Base-by-base conservation (phyloP, 78 protist genomes). In the Diacronema lutheri region DNA sequence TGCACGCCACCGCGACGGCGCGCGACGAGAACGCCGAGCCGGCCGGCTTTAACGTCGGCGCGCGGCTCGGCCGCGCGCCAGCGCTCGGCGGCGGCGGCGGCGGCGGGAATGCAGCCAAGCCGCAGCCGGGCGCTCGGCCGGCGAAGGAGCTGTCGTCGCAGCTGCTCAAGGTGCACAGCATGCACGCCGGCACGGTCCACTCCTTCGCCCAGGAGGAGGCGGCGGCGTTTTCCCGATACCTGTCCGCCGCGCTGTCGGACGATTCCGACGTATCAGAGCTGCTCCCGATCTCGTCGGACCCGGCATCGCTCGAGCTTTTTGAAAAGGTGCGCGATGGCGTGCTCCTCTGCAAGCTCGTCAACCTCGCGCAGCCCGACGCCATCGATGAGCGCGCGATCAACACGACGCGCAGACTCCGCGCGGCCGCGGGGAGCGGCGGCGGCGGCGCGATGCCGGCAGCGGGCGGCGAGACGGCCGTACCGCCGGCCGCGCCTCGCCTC, bases 351-450 rank as follows among this genome's bases (percentile, higher is more conserved):
- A 92, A 93, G 85, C 35, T 93, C 38, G 85, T 93, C 58, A 93
- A 93, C 83, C 38, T 64, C 19, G 86, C 69, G 55, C 85, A 77
- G 31, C 88, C 78, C 26, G 50, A 44, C 16, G 81, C 95, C 20
- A 92, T 93, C 65, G 94, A 92, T 71, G 93, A 91, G 78, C 83
- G 95, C 40, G 95, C 81, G 26, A 38, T 90, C 69, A 90, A 90
- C 69, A 35, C 31, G 25, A 33, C 41, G 50, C 3, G 50, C 50
- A 44, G 16, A 3, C 16, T 44, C 50, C 16, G 50, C 50, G 50
- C 16, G 50, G 16, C 16, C 50, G 25, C 19, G 37, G 46, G 81
- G 81, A 25, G 37, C n/a, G n/a, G n/a, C n/a, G n/a, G n/a, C n/a
- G n/a, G n/a, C n/a, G n/a, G n/a, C n/a, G n/a, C n/a, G n/a, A n/a